Percentiles rank a stretch among this genome's conserved stretches.
These are phyloP conservation scores for Leavenworthia alabamica DNA, from an alignment of 345 rosid genomes.

Conservation along the genomic window DNA sequence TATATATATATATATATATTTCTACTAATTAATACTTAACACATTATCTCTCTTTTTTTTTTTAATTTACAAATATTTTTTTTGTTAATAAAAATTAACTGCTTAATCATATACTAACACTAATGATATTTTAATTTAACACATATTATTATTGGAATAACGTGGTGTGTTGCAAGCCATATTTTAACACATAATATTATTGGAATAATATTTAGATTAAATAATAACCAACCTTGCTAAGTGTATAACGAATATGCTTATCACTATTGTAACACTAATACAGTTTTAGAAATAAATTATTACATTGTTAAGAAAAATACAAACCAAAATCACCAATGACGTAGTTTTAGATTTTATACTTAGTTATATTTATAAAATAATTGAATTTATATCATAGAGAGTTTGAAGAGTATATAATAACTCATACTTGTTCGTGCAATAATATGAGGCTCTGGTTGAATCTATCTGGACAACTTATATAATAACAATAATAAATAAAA, in stretches of 20 bases:
- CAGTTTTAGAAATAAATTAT: neutral
- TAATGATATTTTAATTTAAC: neutral
- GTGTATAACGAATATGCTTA: neutral
- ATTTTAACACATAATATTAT: neutral
- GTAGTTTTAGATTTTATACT: neutral
- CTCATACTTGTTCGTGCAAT: constrained; percentile 7
- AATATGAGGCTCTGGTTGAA: neutral
- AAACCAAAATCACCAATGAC: constrained; percentile 2
- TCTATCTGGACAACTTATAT: constrained; percentile 2
- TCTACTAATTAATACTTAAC: too few relatives aligned
- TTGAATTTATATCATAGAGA: neutral
- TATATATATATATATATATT: too few relatives aligned
- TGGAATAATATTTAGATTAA: neutral
- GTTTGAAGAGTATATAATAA: neutral
- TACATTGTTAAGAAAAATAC: neutral
- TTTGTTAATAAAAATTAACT: neutral
- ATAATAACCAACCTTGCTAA: neutral
- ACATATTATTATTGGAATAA: neutral
- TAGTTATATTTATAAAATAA: neutral
- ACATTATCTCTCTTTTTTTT: too few relatives aligned
- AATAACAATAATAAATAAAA: neutral
- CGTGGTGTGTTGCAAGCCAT: neutral
- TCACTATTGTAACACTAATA: neutral
- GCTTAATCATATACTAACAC: neutral
- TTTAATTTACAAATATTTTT: too few relatives aligned